Evolutionary conservation across 2,329 filamentous ascomycete species (phyloP), one percentile per base, ranked within the genome.

Genomic region (Neonectria sp.): DNA sequence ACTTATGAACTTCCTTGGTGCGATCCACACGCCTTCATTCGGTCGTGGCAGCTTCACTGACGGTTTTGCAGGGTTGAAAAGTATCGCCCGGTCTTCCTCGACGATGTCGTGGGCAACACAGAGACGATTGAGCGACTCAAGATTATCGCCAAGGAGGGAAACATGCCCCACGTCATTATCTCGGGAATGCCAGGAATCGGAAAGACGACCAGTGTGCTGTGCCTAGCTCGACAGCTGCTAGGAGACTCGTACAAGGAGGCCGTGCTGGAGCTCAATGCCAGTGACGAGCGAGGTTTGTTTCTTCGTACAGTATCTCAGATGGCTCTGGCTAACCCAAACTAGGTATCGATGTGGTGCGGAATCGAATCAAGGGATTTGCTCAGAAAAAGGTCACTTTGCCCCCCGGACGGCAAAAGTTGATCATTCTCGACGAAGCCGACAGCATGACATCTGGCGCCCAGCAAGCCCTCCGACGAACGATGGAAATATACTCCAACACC

Each of bases 151-250:
- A 96, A 95, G 82, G 96, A 98, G 84, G 96, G 96, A 75, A 99
- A 99, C 83, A 98, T 99, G 95, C 96, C 96, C 3, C 96, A 99
- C 83, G 90, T 99, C 77, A 98, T 99, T 82, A 98, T 99, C 77
- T 97, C 94, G n/a, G 96, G 96, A 67, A 98, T 97, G 95, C 96
- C 96, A 24, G 96, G 96, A 78, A 99, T 98, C 77, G 96, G 96
- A 81, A 99, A 99, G 86, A 99, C 96, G 4, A 98, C 96, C 1
- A 97, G 95, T 63, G 92, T 99, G 63, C 85, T 98, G 68, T 98
- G 96, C 79, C 89, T 99, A 53, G 96, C 96, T 21, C 90, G 95
- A 67, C 95, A 98, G 79, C 84, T 99, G 67, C 86, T 99, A 2
- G 96, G 96, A 9, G 93, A 97, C 78, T 89, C 94, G 33, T 99